Evolutionary conservation across 805 yeast genomes (phyloP).

Genomic region (Yueomyces sp.): DNA sequence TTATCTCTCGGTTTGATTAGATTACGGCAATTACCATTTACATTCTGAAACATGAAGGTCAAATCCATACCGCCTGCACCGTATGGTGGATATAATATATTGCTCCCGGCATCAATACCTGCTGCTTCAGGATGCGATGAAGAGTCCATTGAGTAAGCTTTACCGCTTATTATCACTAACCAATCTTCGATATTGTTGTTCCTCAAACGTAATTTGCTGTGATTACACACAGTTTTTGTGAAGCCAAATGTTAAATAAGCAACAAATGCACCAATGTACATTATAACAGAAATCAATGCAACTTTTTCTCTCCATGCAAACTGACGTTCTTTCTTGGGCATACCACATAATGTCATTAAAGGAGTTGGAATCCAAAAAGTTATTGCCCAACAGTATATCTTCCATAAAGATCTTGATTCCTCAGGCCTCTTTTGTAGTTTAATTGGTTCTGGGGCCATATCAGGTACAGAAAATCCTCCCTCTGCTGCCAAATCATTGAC

Average conservation of each 20-base stretch:
- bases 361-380: slow-evolving; percentile 92
- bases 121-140: slow-evolving; percentile 75
- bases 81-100: slow-evolving; percentile 70
- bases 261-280: slow-evolving; percentile 59
- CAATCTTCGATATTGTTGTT: slow-evolving; percentile 39
- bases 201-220: slow-evolving; percentile 34
- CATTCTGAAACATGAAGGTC: slow-evolving; percentile 76
- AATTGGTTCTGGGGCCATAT: neutral
- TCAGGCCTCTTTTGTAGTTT: slow-evolving; percentile 8
- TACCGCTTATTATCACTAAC: slow-evolving; percentile 66
- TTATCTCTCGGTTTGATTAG: slow-evolving; percentile 57
- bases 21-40: slow-evolving; percentile 78
- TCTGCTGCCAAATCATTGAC: neutral
- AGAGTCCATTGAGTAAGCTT: slow-evolving; percentile 55
- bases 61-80: slow-evolving; percentile 85
- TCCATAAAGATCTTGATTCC: slow-evolving; percentile 37
- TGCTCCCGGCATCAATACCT: slow-evolving; percentile 58
- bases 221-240: slow-evolving; percentile 65
- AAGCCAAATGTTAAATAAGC: slow-evolving; percentile 87
- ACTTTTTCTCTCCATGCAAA: slow-evolving; percentile 97
- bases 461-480: no score
- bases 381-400: slow-evolving; percentile 58
- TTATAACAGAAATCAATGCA: slow-evolving; percentile 65
- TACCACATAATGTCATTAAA: slow-evolving; percentile 43
- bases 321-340: slow-evolving; percentile 68